Evolutionary conservation across 2,329 filamentous ascomycete genomes (phyloP).

Genomic region (Cryphonectria carpinicola): DNA sequence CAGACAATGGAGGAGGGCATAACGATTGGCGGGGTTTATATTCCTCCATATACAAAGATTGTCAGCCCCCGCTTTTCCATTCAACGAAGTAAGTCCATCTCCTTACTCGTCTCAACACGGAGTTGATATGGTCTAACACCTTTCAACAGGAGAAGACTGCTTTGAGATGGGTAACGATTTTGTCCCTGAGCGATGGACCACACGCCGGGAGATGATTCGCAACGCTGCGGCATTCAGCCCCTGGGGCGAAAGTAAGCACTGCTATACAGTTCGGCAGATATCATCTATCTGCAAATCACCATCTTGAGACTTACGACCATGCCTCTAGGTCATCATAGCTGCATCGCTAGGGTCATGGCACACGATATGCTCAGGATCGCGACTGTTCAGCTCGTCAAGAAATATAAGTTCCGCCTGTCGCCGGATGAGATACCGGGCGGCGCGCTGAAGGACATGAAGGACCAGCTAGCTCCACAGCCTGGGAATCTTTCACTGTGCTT

Average conservation of each 20-base stretch:
- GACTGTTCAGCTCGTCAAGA: conserved; percentile 31
- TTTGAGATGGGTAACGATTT: conserved; percentile 36
- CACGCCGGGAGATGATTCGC: conserved; percentile 38
- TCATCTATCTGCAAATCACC: background rate
- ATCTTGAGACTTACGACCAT: background rate
- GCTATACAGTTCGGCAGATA: background rate
- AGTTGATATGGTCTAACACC: background rate
- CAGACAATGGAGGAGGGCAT: conserved; percentile 31
- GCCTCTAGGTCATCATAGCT: conserved; percentile 32
- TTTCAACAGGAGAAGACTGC: background rate
- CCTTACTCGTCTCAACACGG: background rate
- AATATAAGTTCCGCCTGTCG: conserved; percentile 34
- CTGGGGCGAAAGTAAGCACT: conserved; percentile 37
- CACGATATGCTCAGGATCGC: conserved; percentile 35
- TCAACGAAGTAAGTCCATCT: conserved; percentile 40
- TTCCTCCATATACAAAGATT: conserved; percentile 30
- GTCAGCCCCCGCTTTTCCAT: conserved; percentile 31
- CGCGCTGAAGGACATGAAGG: background rate
- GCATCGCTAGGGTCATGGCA: conserved; percentile 38
- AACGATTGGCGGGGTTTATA: conserved; percentile 9
- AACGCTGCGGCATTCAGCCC: conserved; percentile 39
- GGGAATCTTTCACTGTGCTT: background rate
- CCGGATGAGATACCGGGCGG: conserved; percentile 32
- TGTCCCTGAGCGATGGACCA: conserved; percentile 45
- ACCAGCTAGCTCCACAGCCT: background rate